Evolutionary conservation across 176 grass and related monocot species (phyloP).

Genomic region (Aegilops tauschii): DNA sequence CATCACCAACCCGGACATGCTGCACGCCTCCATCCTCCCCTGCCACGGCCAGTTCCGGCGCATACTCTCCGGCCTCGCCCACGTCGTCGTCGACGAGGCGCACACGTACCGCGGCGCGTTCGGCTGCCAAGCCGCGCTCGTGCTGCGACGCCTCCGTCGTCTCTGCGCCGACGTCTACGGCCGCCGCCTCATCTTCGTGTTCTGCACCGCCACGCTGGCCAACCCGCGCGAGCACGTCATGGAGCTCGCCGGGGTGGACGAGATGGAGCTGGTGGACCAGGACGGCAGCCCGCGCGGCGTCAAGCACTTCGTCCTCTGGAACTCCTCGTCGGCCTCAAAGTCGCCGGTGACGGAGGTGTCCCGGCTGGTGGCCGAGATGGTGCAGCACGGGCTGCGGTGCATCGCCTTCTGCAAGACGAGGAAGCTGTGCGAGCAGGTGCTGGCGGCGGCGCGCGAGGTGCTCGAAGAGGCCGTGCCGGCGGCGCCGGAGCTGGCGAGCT

Average conservation of each 20-base stretch:
- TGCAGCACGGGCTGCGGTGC: constrained; percentile 74
- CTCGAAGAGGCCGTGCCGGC: constrained; percentile 16
- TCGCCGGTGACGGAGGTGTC: constrained; percentile 53
- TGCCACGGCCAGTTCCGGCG: constrained; percentile 52
- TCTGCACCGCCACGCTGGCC: constrained; percentile 68
- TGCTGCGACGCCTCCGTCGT: constrained; percentile 43
- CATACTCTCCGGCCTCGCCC: constrained; percentile 60
- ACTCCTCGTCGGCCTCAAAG: constrained; percentile 32
- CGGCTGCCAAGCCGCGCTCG: constrained; percentile 69
- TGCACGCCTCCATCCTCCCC: constrained; percentile 67
- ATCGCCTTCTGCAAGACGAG: constrained; percentile 85
- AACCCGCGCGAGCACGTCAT: constrained; percentile 66
- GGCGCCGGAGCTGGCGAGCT: constrained; percentile 21
- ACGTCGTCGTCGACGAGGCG: constrained; percentile 70
- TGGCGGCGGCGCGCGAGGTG: constrained; percentile 11
- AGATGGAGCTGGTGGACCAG: constrained; percentile 44
- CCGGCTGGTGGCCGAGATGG: constrained; percentile 67
- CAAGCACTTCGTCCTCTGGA: constrained; percentile 74
- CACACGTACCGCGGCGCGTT: constrained; percentile 80
- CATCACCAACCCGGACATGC: constrained; percentile 75
- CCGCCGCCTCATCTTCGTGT: constrained; percentile 43
- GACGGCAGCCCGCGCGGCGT: constrained; percentile 58
- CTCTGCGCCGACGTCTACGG: constrained; percentile 60
- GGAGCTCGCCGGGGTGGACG: constrained; percentile 53
- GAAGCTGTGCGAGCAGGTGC: constrained; percentile 61